A percentile compares a stretch with the other conserved stretches of the same genome.
These are phyloP conservation scores for Tetracladium maxilliforme DNA, from an alignment of 2,329 filamentous ascomycete species.

Conservation along the genomic window DNA sequence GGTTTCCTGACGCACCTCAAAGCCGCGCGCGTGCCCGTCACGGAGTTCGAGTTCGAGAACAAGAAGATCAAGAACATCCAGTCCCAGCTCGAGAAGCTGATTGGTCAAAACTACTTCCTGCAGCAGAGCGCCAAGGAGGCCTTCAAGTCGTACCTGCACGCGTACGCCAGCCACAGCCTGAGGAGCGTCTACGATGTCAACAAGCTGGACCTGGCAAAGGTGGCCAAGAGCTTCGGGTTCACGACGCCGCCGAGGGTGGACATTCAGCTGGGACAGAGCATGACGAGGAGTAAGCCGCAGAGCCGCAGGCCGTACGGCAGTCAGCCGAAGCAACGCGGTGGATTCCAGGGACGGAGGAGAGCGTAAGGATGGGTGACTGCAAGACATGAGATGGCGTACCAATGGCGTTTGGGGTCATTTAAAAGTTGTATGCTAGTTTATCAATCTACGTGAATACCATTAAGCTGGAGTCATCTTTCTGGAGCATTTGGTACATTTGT, in stretches of 20 bases:
- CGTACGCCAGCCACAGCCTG: constrained; percentile 77
- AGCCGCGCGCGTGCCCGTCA: constrained; percentile 79
- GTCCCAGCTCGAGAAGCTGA: constrained; percentile 85
- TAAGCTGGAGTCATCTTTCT: too few species aligned
- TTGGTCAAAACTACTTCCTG: constrained; percentile 90
- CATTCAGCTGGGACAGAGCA: constrained; percentile 61
- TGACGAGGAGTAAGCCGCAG: constrained; percentile 54
- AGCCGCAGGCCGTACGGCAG: constrained; percentile 62
- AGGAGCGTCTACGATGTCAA: constrained; percentile 75
- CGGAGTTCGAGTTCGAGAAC: constrained; percentile 88
- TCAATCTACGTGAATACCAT: too few species aligned
- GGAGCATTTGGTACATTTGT: too few species aligned
- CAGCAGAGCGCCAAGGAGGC: constrained; percentile 72
- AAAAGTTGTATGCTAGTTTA: too few species aligned
- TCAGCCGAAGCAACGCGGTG: constrained; percentile 52
- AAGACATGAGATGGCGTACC: too few species aligned
- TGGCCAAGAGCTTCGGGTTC: constrained; percentile 77
- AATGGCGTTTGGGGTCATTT: too few species aligned
- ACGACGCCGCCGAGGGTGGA: constrained; percentile 63
- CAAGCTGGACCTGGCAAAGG: constrained; percentile 69
- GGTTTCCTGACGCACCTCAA: constrained; percentile 88
- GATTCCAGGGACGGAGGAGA: constrained; percentile 17
- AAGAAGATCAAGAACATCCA: constrained; percentile 88
- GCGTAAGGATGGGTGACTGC: too few species aligned
- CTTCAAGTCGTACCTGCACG: constrained; percentile 84